Evolutionary conservation across 192 early-diverging fungal species (phyloP).

Genomic region (Coemansia guatemalensis): DNA sequence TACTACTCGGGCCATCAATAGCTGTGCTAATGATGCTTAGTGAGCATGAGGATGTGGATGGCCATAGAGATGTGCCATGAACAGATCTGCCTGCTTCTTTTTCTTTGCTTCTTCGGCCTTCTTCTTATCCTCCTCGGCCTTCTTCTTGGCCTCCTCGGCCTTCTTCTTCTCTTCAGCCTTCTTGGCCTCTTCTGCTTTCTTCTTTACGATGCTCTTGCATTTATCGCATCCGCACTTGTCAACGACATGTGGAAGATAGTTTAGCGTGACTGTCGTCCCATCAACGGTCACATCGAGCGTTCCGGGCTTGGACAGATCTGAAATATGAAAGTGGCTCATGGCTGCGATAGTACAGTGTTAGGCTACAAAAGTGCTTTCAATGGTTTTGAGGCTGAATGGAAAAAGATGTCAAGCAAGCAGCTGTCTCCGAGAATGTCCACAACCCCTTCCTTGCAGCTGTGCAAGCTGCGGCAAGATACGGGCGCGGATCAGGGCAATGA

Average conservation of each 20-base stretch:
- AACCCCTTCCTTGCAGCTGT: neutral
- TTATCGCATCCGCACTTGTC: conserved; percentile 29
- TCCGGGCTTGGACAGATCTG: conserved; percentile 38
- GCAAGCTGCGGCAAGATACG: neutral
- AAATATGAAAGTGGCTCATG: conserved; percentile 38
- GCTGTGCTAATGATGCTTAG: neutral
- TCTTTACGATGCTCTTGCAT: conserved; percentile 24
- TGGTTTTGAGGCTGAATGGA: neutral
- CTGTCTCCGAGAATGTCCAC: neutral
- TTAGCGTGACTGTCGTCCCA: conserved; percentile 23
- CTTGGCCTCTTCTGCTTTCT: conserved; percentile 29
- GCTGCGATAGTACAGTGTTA: neutral
- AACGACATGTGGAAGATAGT: conserved; percentile 31
- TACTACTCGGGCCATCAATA: neutral
- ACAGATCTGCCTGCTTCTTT: conserved; percentile 10
- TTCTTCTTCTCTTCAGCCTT: conserved; percentile 21
- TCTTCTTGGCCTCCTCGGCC: conserved; percentile 22
- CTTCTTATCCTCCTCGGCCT: conserved; percentile 13
- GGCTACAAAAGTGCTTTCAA: neutral
- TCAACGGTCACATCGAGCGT: conserved; percentile 29
- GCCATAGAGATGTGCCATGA: conserved; percentile 12
- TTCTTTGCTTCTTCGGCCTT: conserved; percentile 3
- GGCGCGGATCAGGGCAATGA: neutral
- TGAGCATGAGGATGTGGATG: conserved; percentile 1
- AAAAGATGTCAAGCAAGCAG: neutral